Conservation (phyloP, 257 asterid genomes). For the Petunia axillaris region DNA sequence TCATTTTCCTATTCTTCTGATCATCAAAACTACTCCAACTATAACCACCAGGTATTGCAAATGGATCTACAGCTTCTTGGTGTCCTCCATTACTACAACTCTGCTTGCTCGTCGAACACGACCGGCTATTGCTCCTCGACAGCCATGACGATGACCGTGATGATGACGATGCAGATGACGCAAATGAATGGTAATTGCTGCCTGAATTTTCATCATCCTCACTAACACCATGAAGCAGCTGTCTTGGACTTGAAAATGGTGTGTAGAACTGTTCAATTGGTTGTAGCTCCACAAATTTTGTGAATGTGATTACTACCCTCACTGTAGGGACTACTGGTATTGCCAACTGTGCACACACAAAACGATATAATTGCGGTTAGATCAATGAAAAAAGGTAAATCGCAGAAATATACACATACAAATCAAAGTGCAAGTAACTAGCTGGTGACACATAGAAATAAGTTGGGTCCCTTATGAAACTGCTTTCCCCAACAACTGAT, state of each 20-base stretch:
- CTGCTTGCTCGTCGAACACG: constrained; percentile 48
- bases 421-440: neutral
- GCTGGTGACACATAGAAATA: neutral
- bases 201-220: constrained; percentile 39
- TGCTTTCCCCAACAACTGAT: neutral
- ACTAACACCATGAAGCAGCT: constrained; percentile 33
- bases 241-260: constrained; percentile 79
- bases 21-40: constrained; percentile 72
- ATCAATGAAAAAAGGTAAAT: neutral
- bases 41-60: constrained; percentile 71
- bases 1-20: constrained; percentile 60
- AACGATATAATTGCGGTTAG: neutral
- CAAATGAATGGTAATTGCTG: constrained; percentile 39
- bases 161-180: constrained; percentile 38
- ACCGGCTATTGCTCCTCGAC: constrained; percentile 32
- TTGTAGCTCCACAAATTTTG: constrained; percentile 77
- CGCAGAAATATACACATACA: neutral
- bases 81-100: constrained; percentile 28
- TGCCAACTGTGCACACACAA: constrained; percentile 61
- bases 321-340: constrained; percentile 98
- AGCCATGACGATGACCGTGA: constrained; percentile 31
- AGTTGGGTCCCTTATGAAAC: constrained; percentile 17
- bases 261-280: constrained; percentile 79
- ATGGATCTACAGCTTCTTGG: constrained; percentile 53
- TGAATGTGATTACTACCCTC: constrained; percentile 86